Percentiles rank a stretch among this genome's conserved stretches.
These are phyloP conservation scores for Angophora floribunda DNA, from an alignment of 345 rosid genomes.

Conservation along the genomic window DNA sequence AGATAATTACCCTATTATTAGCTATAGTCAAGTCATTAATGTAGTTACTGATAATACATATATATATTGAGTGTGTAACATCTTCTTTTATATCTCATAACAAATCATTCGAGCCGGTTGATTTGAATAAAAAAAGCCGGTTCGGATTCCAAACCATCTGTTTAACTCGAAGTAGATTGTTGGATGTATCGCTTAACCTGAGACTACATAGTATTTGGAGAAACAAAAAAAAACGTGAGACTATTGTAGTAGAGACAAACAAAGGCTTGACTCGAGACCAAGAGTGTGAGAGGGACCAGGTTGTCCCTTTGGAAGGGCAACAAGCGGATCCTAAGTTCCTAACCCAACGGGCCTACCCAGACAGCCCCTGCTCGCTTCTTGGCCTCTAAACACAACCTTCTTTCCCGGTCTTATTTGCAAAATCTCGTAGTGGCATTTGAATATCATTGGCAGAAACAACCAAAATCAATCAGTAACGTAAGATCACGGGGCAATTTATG, in stretches of 20 bases:
- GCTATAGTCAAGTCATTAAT: background rate
- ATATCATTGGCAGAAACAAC: background rate
- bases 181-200: background rate
- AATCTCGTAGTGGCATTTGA: background rate
- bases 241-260: background rate
- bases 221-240: background rate
- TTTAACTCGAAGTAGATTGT: background rate
- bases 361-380: background rate
- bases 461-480: background rate
- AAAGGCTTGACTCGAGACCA: background rate
- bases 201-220: background rate
- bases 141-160: background rate
- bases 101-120: rapidly evolving
- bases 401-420: no score
- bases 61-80: no score
- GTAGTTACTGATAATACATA: no score
- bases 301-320: background rate
- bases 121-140: background rate
- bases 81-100: background rate
- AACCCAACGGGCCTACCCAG: background rate
- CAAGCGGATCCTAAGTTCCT: background rate
- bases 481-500: background rate
- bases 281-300: background rate
- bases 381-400: background rate
- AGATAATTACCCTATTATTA: background rate